phyloP scores from a whole-genome alignment of 768 basidiomycete genomes.

The Calocybe cyanea region DNA sequence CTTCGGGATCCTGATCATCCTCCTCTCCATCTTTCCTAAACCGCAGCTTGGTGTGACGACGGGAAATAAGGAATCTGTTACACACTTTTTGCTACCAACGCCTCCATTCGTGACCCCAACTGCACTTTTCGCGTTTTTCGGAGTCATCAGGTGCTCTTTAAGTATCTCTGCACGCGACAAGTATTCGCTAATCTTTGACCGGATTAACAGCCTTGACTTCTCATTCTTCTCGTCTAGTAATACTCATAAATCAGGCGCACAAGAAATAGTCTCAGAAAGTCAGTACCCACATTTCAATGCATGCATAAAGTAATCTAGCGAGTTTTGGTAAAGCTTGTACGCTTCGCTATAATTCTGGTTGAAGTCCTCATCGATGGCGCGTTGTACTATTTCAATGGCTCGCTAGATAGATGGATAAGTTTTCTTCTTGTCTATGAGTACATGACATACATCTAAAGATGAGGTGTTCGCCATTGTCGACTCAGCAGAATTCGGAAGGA shows the following conservation, averaged over 20 bases:
- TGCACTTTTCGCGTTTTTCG: slow-evolving; percentile 53
- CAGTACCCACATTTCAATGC: slow-evolving; percentile 77
- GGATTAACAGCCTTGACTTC: slow-evolving; percentile 82
- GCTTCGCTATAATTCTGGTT: slow-evolving; percentile 94
- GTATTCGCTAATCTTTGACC: slow-evolving; percentile 87
- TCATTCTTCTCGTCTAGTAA: slow-evolving; percentile 88
- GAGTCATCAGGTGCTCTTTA: slow-evolving; percentile 78
- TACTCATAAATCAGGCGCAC: neutral
- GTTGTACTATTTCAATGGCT: slow-evolving; percentile 89
- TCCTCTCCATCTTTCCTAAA: slow-evolving; percentile 46
- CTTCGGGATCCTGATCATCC: slow-evolving; percentile 85
- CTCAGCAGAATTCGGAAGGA: no score
- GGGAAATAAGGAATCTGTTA: neutral
- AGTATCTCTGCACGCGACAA: slow-evolving; percentile 87
- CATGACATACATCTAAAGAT: slow-evolving; percentile 44
- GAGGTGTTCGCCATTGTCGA: slow-evolving; percentile 37
- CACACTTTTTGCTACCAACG: slow-evolving; percentile 44
- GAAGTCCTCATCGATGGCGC: slow-evolving; percentile 88
- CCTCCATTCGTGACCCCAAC: slow-evolving; percentile 47
- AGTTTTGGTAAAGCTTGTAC: slow-evolving; percentile 92
- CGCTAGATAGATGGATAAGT: slow-evolving; percentile 23
- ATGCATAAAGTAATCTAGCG: slow-evolving; percentile 97
- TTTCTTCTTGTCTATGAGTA: neutral
- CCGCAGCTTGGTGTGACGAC: slow-evolving; percentile 1
- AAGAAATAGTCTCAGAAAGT: neutral